phyloP scores from a whole-genome alignment of 2,329 filamentous ascomycete species.

The Teratosphaeria zuluensis region DNA sequence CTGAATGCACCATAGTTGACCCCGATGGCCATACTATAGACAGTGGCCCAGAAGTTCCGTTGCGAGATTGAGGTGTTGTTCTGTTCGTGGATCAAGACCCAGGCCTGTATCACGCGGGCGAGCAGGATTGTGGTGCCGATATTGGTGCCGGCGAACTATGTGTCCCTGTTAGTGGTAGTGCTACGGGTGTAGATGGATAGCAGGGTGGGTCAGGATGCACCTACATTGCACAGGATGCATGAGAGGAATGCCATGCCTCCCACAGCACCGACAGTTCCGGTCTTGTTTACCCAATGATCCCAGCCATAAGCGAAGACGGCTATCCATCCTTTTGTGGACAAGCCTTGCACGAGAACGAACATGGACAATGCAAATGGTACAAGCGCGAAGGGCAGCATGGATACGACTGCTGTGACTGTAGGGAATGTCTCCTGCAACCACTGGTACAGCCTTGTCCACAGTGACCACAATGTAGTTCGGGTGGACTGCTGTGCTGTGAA shows the following conservation, averaged over 20 bases:
- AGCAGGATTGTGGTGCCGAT: conserved; percentile 67
- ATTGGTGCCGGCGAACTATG: conserved; percentile 64
- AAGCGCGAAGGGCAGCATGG: conserved; percentile 57
- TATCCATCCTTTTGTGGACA: conserved; percentile 68
- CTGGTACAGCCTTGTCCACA: conserved; percentile 36
- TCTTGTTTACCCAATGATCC: conserved; percentile 62
- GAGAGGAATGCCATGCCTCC: conserved; percentile 66
- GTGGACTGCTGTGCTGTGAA: conserved; percentile 6
- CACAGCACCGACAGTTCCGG: conserved; percentile 57
- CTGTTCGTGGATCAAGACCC: conserved; percentile 49
- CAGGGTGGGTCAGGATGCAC: conserved; percentile 22
- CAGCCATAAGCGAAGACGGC: conserved; percentile 63
- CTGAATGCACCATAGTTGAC: conserved; percentile 61
- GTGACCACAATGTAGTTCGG: conserved; percentile 43
- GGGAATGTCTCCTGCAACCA: conserved; percentile 64
- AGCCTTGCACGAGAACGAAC: conserved; percentile 63
- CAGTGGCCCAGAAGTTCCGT: conserved; percentile 62
- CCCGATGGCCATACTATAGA: conserved; percentile 65
- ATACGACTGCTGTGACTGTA: conserved; percentile 54
- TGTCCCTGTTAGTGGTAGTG: not conserved
- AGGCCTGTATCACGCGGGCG: conserved; percentile 59
- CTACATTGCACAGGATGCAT: conserved; percentile 61
- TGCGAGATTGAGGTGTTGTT: conserved; percentile 45
- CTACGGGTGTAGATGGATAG: too few relatives aligned
- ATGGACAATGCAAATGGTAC: conserved; percentile 64